Evolutionary conservation across 257 asterid genomes (phyloP).

Genomic region (Craterostigma plantagineum): DNA sequence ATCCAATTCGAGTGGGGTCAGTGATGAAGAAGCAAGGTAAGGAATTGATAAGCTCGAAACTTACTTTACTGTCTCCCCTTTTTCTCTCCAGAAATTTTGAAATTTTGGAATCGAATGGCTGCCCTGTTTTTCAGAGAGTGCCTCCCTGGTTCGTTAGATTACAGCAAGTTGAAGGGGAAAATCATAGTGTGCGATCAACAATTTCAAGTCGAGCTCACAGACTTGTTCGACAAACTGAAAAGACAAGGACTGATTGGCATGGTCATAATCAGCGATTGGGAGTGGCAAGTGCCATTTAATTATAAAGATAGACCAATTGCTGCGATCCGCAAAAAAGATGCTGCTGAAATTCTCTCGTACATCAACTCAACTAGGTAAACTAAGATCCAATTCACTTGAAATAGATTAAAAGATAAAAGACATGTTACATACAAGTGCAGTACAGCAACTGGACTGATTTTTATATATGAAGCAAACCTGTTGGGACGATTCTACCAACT

Average conservation of each 20-base stretch:
- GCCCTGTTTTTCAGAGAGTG: constrained; percentile 26
- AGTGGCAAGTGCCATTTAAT: constrained; percentile 18
- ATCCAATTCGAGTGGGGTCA: constrained; percentile 3
- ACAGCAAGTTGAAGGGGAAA: constrained; percentile 39
- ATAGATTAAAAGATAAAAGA: too few relatives aligned
- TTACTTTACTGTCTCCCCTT: too few relatives aligned
- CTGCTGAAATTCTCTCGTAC: constrained; percentile 28
- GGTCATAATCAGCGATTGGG: constrained; percentile 19
- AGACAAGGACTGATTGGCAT: constrained; percentile 37
- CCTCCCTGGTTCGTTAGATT: constrained; percentile 27
- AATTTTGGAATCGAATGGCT: background rate
- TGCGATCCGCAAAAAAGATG: constrained; percentile 25
- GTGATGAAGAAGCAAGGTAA: constrained; percentile 27
- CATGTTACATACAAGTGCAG: background rate
- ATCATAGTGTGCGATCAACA: constrained; percentile 36
- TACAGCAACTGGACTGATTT: background rate
- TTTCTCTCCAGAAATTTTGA: too few relatives aligned
- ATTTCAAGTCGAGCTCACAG: background rate
- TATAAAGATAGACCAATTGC: constrained; percentile 22
- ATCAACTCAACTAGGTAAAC: constrained; percentile 46
- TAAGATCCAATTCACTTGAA: background rate
- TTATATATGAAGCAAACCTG: constrained; percentile 13
- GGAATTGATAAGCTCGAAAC: background rate
- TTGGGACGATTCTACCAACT: constrained; percentile 52
- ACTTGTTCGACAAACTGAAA: constrained; percentile 13